Evolutionary conservation across 2,329 filamentous ascomycete genomes (phyloP).

Genomic region (Hypoxylon sp.): DNA sequence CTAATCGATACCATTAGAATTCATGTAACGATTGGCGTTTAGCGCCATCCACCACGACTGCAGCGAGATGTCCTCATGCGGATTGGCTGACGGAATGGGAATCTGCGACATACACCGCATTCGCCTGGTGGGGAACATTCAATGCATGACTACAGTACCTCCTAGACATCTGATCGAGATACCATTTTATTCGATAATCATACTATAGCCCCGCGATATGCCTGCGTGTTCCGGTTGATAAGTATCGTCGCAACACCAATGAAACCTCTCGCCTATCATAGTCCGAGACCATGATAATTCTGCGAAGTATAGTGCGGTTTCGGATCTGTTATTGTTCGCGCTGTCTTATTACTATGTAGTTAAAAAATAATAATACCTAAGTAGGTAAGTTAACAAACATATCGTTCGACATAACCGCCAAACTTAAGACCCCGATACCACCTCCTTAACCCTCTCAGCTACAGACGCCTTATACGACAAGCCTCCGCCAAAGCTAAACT

Average conservation of each 20-base stretch:
- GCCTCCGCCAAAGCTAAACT: constrained; percentile 66
- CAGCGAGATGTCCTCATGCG: constrained; percentile 14
- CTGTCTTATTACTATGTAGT: background rate
- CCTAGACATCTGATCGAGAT: constrained; percentile 18
- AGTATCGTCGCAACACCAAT: constrained; percentile 11
- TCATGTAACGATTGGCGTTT: constrained; percentile 6
- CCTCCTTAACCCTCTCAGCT: constrained; percentile 43
- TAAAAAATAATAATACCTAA: background rate
- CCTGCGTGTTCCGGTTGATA: background rate
- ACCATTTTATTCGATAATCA: constrained; percentile 23
- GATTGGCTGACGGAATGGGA: constrained; percentile 16
- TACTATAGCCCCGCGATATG: constrained; percentile 8
- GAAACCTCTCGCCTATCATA: constrained; percentile 10
- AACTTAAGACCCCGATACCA: constrained; percentile 36
- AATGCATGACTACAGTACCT: constrained; percentile 19
- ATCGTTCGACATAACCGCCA: background rate
- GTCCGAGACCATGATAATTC: background rate
- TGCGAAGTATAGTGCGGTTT: background rate
- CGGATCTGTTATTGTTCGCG: background rate
- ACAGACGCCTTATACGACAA: constrained; percentile 62
- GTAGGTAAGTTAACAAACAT: background rate
- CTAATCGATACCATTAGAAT: background rate
- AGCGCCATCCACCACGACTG: constrained; percentile 10
- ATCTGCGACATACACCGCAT: constrained; percentile 19
- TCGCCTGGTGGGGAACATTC: constrained; percentile 1